Evolutionary conservation across 768 basidiomycete genomes (phyloP).

Genomic region (Leccinum truebloodii): DNA sequence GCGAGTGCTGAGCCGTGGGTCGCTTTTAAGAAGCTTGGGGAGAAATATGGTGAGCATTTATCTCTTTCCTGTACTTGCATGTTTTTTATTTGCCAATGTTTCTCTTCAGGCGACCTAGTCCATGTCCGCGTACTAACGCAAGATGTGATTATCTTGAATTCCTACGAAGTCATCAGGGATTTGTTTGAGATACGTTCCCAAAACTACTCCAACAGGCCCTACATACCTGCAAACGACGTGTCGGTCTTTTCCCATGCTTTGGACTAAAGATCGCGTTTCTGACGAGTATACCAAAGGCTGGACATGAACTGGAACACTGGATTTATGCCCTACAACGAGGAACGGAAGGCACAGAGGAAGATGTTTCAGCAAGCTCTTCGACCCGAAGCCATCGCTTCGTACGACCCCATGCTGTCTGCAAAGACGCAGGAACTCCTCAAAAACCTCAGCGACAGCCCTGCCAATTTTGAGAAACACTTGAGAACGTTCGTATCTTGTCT

Average conservation of each 20-base stretch:
- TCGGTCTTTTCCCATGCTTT: neutral
- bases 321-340: conserved; percentile 7
- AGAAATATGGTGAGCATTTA: conserved; percentile 5
- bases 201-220: conserved; percentile 10
- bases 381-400: conserved; percentile 1
- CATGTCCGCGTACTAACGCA: conserved; percentile 12
- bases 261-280: neutral
- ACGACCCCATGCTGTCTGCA: conserved; percentile 1
- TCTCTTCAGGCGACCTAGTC: conserved; percentile 5
- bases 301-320: conserved; percentile 10
- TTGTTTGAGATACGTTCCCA: conserved; percentile 6
- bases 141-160: conserved; percentile 12
- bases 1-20: conserved; percentile 6
- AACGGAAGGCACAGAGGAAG: conserved; percentile 7
- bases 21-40: neutral
- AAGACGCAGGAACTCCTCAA: conserved; percentile 5
- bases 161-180: conserved; percentile 11
- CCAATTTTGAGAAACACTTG: conserved; percentile 8
- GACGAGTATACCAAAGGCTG: neutral
- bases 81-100: neutral
- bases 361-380: conserved; percentile 5
- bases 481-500: conserved; percentile 6
- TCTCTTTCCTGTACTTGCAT: neutral
- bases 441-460: conserved; percentile 6
- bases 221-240: conserved; percentile 4